Conservation (phyloP, 176 grass and related monocot species). For the Triticum turgidum region DNA sequence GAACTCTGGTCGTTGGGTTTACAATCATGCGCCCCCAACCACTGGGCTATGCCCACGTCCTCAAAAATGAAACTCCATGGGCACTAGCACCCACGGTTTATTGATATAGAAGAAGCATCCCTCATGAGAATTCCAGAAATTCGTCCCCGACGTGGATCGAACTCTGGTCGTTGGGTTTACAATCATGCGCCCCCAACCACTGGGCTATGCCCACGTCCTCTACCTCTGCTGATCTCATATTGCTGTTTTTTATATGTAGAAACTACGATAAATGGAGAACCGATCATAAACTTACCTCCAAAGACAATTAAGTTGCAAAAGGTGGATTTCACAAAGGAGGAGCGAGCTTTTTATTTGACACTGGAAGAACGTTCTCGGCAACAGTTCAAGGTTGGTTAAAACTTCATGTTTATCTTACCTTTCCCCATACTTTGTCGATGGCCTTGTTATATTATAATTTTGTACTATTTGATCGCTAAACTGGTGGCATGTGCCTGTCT, state of each 20-base stretch:
- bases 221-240: conserved; percentile 25
- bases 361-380: conserved; percentile 87
- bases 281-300: conserved; percentile 88
- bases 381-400: conserved; percentile 83
- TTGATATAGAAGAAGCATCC: no score
- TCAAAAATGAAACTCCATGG: no score
- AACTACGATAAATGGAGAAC: conserved; percentile 80
- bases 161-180: no score
- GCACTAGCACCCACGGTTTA: no score
- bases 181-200: no score
- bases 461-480: neutral
- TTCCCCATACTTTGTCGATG: conserved; percentile 1
- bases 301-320: conserved; percentile 82
- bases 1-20: no score
- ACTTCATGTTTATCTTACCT: neutral
- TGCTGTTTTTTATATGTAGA: conserved; percentile 47
- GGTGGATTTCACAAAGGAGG: conserved; percentile 84
- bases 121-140: no score
- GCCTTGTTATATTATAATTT: neutral
- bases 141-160: no score
- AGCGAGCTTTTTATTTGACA: conserved; percentile 85
- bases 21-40: no score
- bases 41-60: no score
- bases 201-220: no score
- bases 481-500: neutral